Evolutionary conservation across 75 land plant genomes (phyloP).

Genomic region (Cupressus sempervirens): DNA sequence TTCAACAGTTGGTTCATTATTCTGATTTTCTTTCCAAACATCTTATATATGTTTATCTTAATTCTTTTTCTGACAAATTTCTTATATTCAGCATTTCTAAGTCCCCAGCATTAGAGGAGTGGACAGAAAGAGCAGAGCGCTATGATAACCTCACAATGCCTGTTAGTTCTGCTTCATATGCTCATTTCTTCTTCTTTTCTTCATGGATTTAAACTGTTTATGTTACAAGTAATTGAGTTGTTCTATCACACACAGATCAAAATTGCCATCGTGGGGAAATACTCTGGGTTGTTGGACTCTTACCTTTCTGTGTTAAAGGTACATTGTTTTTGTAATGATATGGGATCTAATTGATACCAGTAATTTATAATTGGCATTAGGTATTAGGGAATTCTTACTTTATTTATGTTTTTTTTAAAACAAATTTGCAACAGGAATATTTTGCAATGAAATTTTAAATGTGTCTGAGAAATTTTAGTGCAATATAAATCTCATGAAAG

Average conservation of each 20-base stretch:
- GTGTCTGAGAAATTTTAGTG: not conserved
- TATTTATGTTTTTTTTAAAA: not conserved
- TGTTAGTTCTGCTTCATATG: slow-evolving; percentile 29
- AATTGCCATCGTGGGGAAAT: slow-evolving; percentile 98
- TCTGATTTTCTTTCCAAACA: not conserved
- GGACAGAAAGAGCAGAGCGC: slow-evolving; percentile 73
- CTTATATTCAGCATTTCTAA: slow-evolving; percentile 40
- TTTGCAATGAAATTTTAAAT: not conserved
- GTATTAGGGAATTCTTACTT: not conserved
- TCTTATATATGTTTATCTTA: not conserved
- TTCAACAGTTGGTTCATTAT: not conserved
- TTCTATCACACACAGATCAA: slow-evolving; percentile 54
- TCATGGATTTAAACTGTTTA: not conserved
- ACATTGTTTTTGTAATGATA: not conserved
- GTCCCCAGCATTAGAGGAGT: slow-evolving; percentile 60
- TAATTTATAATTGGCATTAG: not conserved
- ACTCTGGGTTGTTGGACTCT: slow-evolving; percentile 88
- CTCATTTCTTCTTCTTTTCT: not conserved
- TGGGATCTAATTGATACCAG: not conserved
- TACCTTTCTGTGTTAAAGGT: slow-evolving; percentile 98
- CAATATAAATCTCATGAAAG: not conserved
- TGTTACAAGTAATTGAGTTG: not conserved
- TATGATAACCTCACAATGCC: slow-evolving; percentile 67
- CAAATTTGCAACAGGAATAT: not conserved
- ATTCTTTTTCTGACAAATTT: slow-evolving; percentile 1